Evolutionary conservation across 202 grass and related monocot species (phyloP).

Genomic region (Miscanthus sacchariflorus): DNA sequence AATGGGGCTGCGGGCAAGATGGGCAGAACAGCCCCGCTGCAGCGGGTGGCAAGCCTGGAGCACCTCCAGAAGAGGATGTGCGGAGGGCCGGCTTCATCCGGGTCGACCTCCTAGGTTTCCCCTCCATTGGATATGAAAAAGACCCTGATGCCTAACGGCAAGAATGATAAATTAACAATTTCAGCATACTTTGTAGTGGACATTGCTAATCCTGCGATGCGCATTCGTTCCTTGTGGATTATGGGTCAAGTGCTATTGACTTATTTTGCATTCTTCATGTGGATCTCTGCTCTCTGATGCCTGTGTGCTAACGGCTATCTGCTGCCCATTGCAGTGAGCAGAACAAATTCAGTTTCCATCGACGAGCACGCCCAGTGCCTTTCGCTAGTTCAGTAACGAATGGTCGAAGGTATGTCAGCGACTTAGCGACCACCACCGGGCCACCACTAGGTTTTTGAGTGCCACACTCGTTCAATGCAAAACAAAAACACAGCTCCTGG

Average conservation of each 20-base stretch:
- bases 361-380: background rate
- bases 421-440: too few relatives aligned
- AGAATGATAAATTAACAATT: constrained; percentile 38
- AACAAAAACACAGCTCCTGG: background rate
- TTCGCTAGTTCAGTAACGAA: background rate
- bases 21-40: constrained; percentile 50
- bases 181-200: constrained; percentile 15
- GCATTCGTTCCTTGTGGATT: constrained; percentile 34
- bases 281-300: background rate
- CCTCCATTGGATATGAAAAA: background rate
- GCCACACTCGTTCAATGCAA: background rate
- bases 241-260: constrained; percentile 29
- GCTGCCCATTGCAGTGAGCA: background rate
- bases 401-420: background rate
- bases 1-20: constrained; percentile 53
- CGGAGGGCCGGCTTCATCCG: constrained; percentile 53
- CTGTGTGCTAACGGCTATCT: background rate
- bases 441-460: background rate
- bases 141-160: background rate
- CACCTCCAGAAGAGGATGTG: constrained; percentile 87
- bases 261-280: constrained; percentile 18
- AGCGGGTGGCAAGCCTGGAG: constrained; percentile 69
- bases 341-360: background rate
- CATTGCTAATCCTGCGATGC: constrained; percentile 37
- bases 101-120: constrained; percentile 47